Conservation (phyloP, 768 basidiomycete species). For the Lyophyllum atratum region DNA sequence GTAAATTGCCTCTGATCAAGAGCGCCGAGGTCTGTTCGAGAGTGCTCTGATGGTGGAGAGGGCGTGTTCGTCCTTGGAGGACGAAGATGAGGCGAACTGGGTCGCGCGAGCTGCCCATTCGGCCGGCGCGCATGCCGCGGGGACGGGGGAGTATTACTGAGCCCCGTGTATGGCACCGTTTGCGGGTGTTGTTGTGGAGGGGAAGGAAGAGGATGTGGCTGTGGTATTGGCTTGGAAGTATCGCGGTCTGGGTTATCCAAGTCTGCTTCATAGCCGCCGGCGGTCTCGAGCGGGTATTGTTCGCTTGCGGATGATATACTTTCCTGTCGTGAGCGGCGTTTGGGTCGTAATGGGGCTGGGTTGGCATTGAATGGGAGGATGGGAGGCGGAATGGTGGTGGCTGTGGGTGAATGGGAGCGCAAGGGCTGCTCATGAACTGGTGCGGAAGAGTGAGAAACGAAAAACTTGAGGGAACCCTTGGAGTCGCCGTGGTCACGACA, state of each 20-base stretch:
- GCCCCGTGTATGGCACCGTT: conserved; percentile 16
- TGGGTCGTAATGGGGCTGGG: conserved; percentile 51
- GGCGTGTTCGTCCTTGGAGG: conserved; percentile 33
- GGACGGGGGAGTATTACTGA: conserved; percentile 33
- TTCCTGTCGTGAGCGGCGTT: conserved; percentile 57
- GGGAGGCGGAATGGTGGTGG: conserved; percentile 30
- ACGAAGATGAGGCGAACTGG: conserved; percentile 36
- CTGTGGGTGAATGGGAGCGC: conserved; percentile 34
- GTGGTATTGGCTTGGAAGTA: conserved; percentile 39
- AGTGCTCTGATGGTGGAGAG: conserved; percentile 29
- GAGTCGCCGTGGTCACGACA: conserved; percentile 75
- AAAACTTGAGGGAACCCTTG: conserved; percentile 81
- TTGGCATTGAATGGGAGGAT: conserved; percentile 37
- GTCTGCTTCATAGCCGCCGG: conserved; percentile 75
- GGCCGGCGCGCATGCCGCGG: conserved; percentile 40
- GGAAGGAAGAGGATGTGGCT: conserved; percentile 30
- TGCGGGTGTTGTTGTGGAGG: conserved; percentile 22
- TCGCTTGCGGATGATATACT: conserved; percentile 76
- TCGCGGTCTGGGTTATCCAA: conserved; percentile 61
- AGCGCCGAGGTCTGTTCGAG: conserved; percentile 13
- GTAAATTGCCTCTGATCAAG: conserved; percentile 11
- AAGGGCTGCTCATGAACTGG: conserved; percentile 55
- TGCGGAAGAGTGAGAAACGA: conserved; percentile 69
- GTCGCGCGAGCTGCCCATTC: conserved; percentile 32
- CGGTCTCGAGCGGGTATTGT: conserved; percentile 48